Evolutionary conservation across 1,139 yeast genomes (phyloP).

Genomic region (Lodderomyces margitis): DNA sequence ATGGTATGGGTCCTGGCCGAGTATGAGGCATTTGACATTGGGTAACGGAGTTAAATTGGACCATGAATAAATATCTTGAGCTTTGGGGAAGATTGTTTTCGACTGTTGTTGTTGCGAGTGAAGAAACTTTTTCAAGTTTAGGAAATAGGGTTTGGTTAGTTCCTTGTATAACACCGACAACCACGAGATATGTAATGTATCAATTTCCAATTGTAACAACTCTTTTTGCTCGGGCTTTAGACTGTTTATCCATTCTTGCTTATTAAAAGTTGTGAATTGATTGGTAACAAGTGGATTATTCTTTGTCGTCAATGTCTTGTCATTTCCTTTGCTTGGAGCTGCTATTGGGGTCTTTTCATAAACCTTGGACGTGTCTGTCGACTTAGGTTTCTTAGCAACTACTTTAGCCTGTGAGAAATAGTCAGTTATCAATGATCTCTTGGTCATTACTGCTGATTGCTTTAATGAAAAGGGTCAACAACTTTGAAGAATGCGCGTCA

Average conservation of each 20-base stretch:
- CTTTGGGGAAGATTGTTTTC: slow-evolving; percentile 73
- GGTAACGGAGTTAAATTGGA: slow-evolving; percentile 79
- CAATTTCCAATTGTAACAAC: slow-evolving; percentile 66
- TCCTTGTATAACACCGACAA: slow-evolving; percentile 65
- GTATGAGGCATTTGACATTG: slow-evolving; percentile 69
- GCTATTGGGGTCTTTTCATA: not conserved
- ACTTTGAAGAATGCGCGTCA: slow-evolving; percentile 7
- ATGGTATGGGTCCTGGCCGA: slow-evolving; percentile 98
- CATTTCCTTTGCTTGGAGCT: not conserved
- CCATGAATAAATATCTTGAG: slow-evolving; percentile 85
- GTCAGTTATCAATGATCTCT: slow-evolving; percentile 15
- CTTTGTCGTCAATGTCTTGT: not conserved
- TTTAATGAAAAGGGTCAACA: too few relatives aligned
- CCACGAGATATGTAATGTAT: slow-evolving; percentile 76
- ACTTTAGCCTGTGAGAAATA: slow-evolving; percentile 8
- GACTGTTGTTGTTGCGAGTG: slow-evolving; percentile 24
- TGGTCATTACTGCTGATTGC: not conserved
- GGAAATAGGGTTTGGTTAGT: slow-evolving; percentile 80
- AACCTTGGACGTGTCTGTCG: slow-evolving; percentile 13
- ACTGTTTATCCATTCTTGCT: slow-evolving; percentile 50
- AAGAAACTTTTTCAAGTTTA: slow-evolving; percentile 66
- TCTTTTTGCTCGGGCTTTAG: slow-evolving; percentile 52
- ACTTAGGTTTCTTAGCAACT: slow-evolving; percentile 9
- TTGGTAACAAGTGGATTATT: not conserved
- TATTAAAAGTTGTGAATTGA: slow-evolving; percentile 36